A percentile compares a stretch with the other conserved stretches of the same genome.
Evolutionary conservation across 1,139 yeast genomes (phyloP).

Genomic region (Meyerozyma smithsonii): DNA sequence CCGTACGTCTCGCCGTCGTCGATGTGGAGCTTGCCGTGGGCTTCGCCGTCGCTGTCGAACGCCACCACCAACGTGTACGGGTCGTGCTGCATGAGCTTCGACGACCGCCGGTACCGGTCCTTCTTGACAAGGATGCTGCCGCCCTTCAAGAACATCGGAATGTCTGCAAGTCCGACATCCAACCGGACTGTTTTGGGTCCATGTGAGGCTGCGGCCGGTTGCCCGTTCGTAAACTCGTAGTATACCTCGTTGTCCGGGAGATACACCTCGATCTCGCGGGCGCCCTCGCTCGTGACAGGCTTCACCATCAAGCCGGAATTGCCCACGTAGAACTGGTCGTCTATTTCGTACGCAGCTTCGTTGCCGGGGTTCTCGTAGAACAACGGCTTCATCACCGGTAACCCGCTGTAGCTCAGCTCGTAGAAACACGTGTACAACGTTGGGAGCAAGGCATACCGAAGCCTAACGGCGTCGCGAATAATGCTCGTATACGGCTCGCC

Average conservation of each 20-base stretch:
- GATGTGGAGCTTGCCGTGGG: slow-evolving; percentile 17
- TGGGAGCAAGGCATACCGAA: slow-evolving; percentile 76
- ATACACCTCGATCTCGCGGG: slow-evolving; percentile 39
- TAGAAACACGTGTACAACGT: slow-evolving; percentile 78
- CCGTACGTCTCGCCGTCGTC: slow-evolving; percentile 40
- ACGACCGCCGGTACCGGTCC: slow-evolving; percentile 74
- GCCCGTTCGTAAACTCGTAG: slow-evolving; percentile 50
- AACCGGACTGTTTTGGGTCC: slow-evolving; percentile 15
- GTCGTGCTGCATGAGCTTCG: slow-evolving; percentile 71
- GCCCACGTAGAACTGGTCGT: slow-evolving; percentile 83
- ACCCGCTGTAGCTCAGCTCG: slow-evolving; percentile 54
- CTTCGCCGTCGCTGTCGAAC: slow-evolving; percentile 16
- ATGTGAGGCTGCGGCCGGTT: background rate
- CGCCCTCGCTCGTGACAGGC: slow-evolving; percentile 68
- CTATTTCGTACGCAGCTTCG: slow-evolving; percentile 50
- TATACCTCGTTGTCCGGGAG: slow-evolving; percentile 65
- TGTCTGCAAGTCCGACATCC: slow-evolving; percentile 50
- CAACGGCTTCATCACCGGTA: slow-evolving; percentile 74
- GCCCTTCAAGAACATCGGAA: slow-evolving; percentile 73
- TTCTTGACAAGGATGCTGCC: slow-evolving; percentile 70
- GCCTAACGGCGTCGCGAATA: slow-evolving; percentile 64
- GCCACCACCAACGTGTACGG: slow-evolving; percentile 64
- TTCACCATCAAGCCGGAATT: slow-evolving; percentile 69
- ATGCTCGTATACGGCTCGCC: slow-evolving; percentile 69
- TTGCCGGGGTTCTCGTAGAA: slow-evolving; percentile 61